Evolutionary conservation across 495 filamentous ascomycete genomes (phyloP), one percentile per base, ranked within the genome.

Genomic region (Neurospora terricola): DNA sequence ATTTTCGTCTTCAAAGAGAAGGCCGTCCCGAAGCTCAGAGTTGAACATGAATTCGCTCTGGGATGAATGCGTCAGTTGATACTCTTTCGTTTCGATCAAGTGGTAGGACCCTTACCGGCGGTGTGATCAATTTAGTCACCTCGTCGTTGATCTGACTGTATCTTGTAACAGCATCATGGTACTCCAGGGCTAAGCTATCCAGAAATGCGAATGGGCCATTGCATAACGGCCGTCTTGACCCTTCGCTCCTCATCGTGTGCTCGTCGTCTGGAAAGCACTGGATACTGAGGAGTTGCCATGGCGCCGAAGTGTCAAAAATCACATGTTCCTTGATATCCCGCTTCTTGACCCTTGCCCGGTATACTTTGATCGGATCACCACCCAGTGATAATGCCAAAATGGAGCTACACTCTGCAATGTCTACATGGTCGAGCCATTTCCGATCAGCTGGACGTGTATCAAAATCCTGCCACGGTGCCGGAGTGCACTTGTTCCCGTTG

Each of bases 141-240:
- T 76, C 73, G 34, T 81, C 77, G 69, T 87, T 83, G 8, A 87
- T 81, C 38, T 82, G 77, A 16, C 79, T 79, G 72, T 88, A 83
- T 21, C 87, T 76, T 69, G 86, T 86, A 34, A 83, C 80, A 0
- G 87, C 86, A 72, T 88, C 87, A 54, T 83, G 81, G 72, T 83
- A 87, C 73, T 89, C 87, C 4, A 82, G 77, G 5, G 84, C 78
- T 37, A 89, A 72, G 1, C 82, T 84, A 42, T 83, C 78, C 23
- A 89, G 73, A 71, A 89, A 89, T 0, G 87, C 87, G 75, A 87
- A 84, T 0, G 85, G 84, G 0, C 87, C 87, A 68, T 85, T 87
- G 72, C 84, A 83, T 73, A 86, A 87, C 39, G 83, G 81, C 39
- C 82, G 81, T 30, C 71, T 81, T 5, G 80, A 78, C 14, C 54